phyloP scores from a whole-genome alignment of 2,329 filamentous ascomycete genomes.

The Hypoxylon sp. region DNA sequence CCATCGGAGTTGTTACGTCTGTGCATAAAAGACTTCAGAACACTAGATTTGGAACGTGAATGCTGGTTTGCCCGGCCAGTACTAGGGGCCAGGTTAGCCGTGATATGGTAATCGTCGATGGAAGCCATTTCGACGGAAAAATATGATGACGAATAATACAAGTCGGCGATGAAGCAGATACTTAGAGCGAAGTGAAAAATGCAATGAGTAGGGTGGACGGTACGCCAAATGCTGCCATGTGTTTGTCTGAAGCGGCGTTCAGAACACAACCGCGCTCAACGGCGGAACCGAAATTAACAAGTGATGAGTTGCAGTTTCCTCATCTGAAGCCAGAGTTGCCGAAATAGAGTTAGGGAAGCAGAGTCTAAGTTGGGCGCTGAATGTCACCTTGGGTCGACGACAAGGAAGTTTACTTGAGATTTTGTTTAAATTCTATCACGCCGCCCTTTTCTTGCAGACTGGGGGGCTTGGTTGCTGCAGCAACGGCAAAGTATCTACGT shows the following conservation, averaged over 20 bases:
- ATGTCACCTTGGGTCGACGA: slow-evolving; percentile 21
- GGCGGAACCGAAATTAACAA: slow-evolving; percentile 30
- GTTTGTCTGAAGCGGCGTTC: slow-evolving; percentile 38
- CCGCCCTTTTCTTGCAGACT: slow-evolving; percentile 34
- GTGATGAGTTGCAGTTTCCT: slow-evolving; percentile 25
- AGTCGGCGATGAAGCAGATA: slow-evolving; percentile 33
- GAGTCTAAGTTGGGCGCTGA: slow-evolving; percentile 20
- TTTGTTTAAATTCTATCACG: slow-evolving; percentile 37
- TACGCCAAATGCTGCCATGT: slow-evolving; percentile 44
- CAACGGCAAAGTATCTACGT: slow-evolving; percentile 21
- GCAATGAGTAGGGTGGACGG: slow-evolving; percentile 42
- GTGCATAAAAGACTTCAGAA: slow-evolving; percentile 66
- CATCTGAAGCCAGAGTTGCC: slow-evolving; percentile 31
- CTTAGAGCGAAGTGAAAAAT: slow-evolving; percentile 45
- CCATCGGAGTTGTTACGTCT: slow-evolving; percentile 65
- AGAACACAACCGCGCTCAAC: slow-evolving; percentile 42
- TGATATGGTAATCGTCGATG: slow-evolving; percentile 45
- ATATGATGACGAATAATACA: slow-evolving; percentile 24
- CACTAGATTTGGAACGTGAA: slow-evolving; percentile 65
- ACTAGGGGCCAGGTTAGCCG: slow-evolving; percentile 40
- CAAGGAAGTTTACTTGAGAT: slow-evolving; percentile 29
- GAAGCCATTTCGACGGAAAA: slow-evolving; percentile 48
- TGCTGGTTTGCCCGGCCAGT: slow-evolving; percentile 49
- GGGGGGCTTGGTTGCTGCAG: slow-evolving; percentile 30
- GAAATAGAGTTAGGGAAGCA: slow-evolving; percentile 8